Percentiles rank a stretch among this genome's conserved stretches.
These are phyloP conservation scores for Peribolospora baueri DNA, from an alignment of 768 basidiomycete species.

Conservation along the genomic window DNA sequence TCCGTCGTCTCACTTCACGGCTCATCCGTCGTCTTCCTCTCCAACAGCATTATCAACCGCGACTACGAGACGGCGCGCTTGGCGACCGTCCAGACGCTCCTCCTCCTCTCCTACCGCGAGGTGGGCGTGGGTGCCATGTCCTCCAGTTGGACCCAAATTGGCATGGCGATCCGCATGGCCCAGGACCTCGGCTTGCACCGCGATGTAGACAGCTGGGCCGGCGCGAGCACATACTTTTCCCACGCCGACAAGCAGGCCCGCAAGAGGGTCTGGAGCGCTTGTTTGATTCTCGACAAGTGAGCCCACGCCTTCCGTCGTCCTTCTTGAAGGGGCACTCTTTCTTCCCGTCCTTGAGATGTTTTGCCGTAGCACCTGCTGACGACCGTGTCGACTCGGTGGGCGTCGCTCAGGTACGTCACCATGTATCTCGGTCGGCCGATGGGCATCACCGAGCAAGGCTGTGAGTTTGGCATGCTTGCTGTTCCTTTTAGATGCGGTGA, in stretches of 20 bases:
- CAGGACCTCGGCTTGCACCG: slow-evolving; percentile 15
- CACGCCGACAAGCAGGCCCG: slow-evolving; percentile 17
- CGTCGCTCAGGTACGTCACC: background rate
- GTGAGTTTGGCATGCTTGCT: slow-evolving; percentile 6
- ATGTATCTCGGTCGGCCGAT: slow-evolving; percentile 10
- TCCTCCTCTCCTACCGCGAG: slow-evolving; percentile 62
- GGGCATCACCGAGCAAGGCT: slow-evolving; percentile 17
- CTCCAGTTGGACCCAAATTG: slow-evolving; percentile 60
- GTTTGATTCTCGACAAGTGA: slow-evolving; percentile 14
- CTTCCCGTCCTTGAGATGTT: no score
- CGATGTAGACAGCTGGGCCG: slow-evolving; percentile 11
- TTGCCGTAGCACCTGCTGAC: no score
- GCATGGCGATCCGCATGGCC: slow-evolving; percentile 52
- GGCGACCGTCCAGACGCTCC: slow-evolving; percentile 50
- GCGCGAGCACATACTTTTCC: slow-evolving; percentile 14
- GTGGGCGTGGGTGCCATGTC: slow-evolving; percentile 70
- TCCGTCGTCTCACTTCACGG: background rate
- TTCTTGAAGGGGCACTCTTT: no score
- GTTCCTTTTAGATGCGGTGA: no score
- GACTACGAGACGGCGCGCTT: slow-evolving; percentile 47
- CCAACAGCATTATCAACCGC: slow-evolving; percentile 17
- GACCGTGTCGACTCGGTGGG: no score
- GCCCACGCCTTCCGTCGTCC: background rate
- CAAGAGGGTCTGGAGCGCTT: slow-evolving; percentile 17
- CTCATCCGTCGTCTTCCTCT: background rate